These are phyloP conservation scores for Chaetomium olivaceum DNA, from an alignment of 2,329 filamentous ascomycete species.

Conservation along the genomic window DNA sequence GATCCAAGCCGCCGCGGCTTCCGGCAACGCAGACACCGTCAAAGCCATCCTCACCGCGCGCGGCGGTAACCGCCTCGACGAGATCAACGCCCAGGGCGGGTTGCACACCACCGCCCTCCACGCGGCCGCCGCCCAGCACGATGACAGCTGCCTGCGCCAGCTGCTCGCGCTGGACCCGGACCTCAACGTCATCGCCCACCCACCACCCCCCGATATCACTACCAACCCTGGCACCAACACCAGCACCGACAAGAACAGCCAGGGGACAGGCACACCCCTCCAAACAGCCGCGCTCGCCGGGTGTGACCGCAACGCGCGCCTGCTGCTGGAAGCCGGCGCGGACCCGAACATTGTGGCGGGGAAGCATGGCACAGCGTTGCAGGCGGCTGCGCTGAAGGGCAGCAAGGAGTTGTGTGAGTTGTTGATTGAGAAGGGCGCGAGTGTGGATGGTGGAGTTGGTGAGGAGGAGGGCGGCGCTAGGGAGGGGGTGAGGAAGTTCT, in stretches of 20 bases:
- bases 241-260: too few species aligned
- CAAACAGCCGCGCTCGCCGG: not conserved
- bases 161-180: not conserved
- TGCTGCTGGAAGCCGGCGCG: conserved; percentile 1
- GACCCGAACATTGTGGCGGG: not conserved
- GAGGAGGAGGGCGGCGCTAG: too few species aligned
- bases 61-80: not conserved
- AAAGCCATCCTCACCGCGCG: not conserved
- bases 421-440: not conserved
- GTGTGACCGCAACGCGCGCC: not conserved
- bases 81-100: not conserved
- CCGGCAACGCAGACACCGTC: not conserved
- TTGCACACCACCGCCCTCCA: not conserved
- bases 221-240: too few species aligned
- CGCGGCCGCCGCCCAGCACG: not conserved
- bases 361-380: not conserved
- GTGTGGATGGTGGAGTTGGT: not conserved
- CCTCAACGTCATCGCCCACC: not conserved
- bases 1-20: not conserved
- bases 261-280: not conserved
- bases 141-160: not conserved
- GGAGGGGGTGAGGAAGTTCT: too few species aligned
- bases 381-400: not conserved
- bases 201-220: not conserved
- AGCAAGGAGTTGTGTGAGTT: not conserved